Evolutionary conservation across 108 stramenopile genomes (phyloP).

Genomic region (Cyclostephanos invisitatus): DNA sequence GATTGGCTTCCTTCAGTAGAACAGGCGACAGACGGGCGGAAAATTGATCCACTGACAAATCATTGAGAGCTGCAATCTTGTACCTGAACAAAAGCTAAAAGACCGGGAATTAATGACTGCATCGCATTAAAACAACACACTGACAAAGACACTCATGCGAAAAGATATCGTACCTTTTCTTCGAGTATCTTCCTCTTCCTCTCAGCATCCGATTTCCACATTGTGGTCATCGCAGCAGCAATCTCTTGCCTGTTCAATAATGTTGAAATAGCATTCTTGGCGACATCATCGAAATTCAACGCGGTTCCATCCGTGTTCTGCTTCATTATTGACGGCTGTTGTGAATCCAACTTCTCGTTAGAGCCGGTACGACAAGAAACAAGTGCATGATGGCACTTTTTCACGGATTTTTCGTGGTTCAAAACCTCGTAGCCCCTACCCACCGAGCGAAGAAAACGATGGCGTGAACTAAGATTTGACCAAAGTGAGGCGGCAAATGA

Average conservation of each 20-base stretch:
- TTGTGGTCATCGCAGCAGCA: neutral
- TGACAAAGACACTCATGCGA: neutral
- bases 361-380: neutral
- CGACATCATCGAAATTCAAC: constrained; percentile 4
- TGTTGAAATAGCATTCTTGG: neutral
- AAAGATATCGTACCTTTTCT: neutral
- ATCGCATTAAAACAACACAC: no score
- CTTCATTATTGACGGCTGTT: neutral
- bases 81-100: neutral
- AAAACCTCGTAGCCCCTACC: constrained; percentile 4
- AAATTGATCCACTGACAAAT: neutral
- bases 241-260: neutral
- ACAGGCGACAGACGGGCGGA: neutral
- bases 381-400: constrained; percentile 1
- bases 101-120: neutral
- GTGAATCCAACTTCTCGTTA: neutral
- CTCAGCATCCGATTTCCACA: neutral
- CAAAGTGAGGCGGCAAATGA: neutral
- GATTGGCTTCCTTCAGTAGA: constrained; percentile 4
- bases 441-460: constrained; percentile 3
- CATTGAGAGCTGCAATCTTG: neutral
- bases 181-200: neutral
- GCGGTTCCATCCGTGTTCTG: neutral
- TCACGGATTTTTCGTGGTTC: neutral
- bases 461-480: neutral